Evolutionary conservation across 768 basidiomycete genomes (phyloP).

Genomic region (Piloderma croceum): DNA sequence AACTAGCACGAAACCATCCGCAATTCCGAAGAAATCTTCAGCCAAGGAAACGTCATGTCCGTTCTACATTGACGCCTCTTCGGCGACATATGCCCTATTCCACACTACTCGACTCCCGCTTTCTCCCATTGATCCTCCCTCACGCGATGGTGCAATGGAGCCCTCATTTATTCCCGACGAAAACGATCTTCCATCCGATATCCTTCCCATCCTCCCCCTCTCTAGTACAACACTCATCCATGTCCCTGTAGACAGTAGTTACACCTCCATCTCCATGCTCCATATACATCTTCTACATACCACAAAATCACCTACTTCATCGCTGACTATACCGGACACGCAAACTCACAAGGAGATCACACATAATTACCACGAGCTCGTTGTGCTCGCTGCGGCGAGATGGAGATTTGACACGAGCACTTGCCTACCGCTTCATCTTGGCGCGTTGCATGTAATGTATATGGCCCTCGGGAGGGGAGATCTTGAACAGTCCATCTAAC

Average conservation of each 20-base stretch:
- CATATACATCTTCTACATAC: conserved; percentile 58
- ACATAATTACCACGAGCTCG: conserved; percentile 63
- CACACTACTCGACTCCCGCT: conserved; percentile 22
- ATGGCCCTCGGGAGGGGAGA: conserved; percentile 31
- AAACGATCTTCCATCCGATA: conserved; percentile 19
- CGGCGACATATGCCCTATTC: conserved; percentile 15
- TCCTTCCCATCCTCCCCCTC: conserved; percentile 46
- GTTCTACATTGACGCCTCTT: conserved; percentile 28
- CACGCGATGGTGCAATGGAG: too few species aligned
- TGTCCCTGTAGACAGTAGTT: conserved; percentile 41
- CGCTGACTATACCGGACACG: conserved; percentile 27
- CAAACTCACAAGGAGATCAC: conserved; percentile 50
- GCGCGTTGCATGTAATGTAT: conserved; percentile 62
- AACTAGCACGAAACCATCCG: conserved; percentile 14
- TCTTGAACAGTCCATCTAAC: too few species aligned
- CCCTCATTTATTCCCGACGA: conserved; percentile 30
- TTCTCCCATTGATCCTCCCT: conserved; percentile 28
- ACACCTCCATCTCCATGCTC: conserved; percentile 43
- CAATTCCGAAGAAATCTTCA: conserved; percentile 22
- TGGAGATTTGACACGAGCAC: conserved; percentile 48
- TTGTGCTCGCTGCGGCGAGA: conserved; percentile 48
- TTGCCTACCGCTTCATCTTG: conserved; percentile 67
- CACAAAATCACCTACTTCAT: conserved; percentile 37
- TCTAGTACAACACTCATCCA: conserved; percentile 56
- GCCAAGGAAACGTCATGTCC: conserved; percentile 27